Base-by-base conservation (phyloP, 352 stramenopile species). In the Pythium chondricola region DNA sequence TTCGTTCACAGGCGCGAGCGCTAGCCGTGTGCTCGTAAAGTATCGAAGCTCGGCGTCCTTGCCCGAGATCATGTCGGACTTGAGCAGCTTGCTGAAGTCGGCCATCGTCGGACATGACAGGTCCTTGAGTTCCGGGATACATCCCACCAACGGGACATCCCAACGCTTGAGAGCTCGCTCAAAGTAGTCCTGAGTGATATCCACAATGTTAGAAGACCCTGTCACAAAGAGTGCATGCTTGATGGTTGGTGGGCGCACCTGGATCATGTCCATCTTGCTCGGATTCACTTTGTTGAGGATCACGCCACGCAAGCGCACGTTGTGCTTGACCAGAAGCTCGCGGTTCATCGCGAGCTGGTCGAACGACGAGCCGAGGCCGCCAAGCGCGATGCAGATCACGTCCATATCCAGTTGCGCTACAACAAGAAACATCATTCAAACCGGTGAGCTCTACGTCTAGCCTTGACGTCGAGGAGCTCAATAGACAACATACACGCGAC, bases 281-380 rank as follows among this genome's bases (percentile, higher is more conserved):
- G 80, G 83, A 51, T 92, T 88, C 39, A 95, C 85, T 55, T 94
- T 94, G 69, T 94, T 94, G 10, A 94, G 59, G 49, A 94, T 88
- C 20, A 94, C 80, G 7, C 83, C 83, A 31, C 76, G 75, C 63
- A 91, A 49, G 9, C 74, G 68, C 5, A 91, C 74, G 46, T 78
- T 79, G 52, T 91, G 79, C 57, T 88, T 74, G 39, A 85, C 70
- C 20, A 91, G 67, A 55, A 93, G 71, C 58, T 88, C 79, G 27
- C 79, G 75, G 44, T 94, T 93, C 70, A 94, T 83, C 14, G 77
- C 76, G 25, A 94, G 45, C 49, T 94, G 79, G 44, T 94, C 83
- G 31, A 94, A 94, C 6, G 83, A 90, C 25, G 78, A 90, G 24
- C 83, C 83, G 13, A 94, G 61, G 2, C 83, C 83, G 11, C 82